Percentiles rank a stretch among this genome's conserved stretches.
phyloP scores from a whole-genome alignment of 2,329 filamentous ascomycete genomes.

The Nannizziopsis barbatae region DNA sequence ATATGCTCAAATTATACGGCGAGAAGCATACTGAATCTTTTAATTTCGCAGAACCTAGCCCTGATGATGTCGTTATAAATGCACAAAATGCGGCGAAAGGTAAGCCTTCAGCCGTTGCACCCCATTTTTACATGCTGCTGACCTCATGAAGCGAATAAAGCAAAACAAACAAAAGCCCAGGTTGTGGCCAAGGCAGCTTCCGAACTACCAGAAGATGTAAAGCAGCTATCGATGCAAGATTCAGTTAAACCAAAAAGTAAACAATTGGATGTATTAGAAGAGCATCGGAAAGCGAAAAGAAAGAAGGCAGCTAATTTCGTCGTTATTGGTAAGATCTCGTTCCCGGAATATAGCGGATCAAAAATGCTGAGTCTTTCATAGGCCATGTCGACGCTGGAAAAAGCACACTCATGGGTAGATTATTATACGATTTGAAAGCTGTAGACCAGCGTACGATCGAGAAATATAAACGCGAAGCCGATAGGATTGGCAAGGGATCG shows the following conservation, averaged over 20 bases:
- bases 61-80: constrained; percentile 76
- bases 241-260: constrained; percentile 52
- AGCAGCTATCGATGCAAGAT: constrained; percentile 41
- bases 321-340: constrained; percentile 57
- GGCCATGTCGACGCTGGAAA: constrained; percentile 97
- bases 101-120: constrained; percentile 41
- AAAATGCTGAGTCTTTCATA: constrained; percentile 23
- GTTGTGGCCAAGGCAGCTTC: constrained; percentile 26
- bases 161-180: constrained; percentile 31
- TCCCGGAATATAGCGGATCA: background rate
- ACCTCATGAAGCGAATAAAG: constrained; percentile 37
- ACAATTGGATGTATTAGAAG: constrained; percentile 71
- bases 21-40: constrained; percentile 35
- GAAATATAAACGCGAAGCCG: constrained; percentile 76
- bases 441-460: constrained; percentile 82
- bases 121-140: constrained; percentile 20
- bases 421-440: constrained; percentile 77
- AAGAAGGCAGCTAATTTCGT: constrained; percentile 86
- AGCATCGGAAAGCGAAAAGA: constrained; percentile 61
- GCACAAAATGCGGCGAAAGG: constrained; percentile 69
- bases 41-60: constrained; percentile 73
- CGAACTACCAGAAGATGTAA: constrained; percentile 39
- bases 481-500: constrained; percentile 84
- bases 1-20: constrained; percentile 24
- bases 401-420: constrained; percentile 91